These are phyloP conservation scores for Allium sativum DNA, from an alignment of 106 monocot species.

Conservation along the genomic window DNA sequence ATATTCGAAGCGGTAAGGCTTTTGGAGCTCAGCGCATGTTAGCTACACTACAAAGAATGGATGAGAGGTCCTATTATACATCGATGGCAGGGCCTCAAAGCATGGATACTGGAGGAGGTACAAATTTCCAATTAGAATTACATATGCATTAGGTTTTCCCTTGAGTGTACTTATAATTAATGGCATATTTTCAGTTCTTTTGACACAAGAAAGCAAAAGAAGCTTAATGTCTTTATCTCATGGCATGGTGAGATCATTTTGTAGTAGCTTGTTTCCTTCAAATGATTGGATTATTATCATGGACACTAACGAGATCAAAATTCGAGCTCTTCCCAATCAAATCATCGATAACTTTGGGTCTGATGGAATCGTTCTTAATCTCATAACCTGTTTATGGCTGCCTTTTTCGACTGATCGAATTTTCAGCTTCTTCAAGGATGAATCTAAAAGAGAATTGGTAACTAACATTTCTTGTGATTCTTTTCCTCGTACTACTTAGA, in stretches of 20 bases:
- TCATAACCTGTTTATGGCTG: conserved; percentile 71
- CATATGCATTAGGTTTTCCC: background rate
- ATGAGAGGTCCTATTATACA: conserved; percentile 32
- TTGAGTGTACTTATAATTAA: too few relatives aligned
- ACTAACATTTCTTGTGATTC: background rate
- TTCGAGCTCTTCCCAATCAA: conserved; percentile 38
- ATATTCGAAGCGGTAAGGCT: conserved; percentile 42
- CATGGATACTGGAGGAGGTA: conserved; percentile 8
- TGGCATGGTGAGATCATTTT: conserved; percentile 60
- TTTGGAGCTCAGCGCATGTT: conserved; percentile 35
- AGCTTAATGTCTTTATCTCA: conserved; percentile 72
- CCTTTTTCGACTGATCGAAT: conserved; percentile 38
- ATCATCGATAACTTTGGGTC: conserved; percentile 29
- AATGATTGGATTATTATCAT: conserved; percentile 40
- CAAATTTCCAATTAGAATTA: background rate
- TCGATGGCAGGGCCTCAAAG: conserved; percentile 16
- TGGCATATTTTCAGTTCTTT: conserved; percentile 13
- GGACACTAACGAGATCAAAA: conserved; percentile 36
- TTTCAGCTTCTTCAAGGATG: conserved; percentile 53
- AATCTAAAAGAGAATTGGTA: conserved; percentile 39
- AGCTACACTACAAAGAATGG: conserved; percentile 24
- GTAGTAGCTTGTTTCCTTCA: conserved; percentile 35
- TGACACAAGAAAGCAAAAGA: conserved; percentile 35
- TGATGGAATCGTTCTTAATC: conserved; percentile 62
- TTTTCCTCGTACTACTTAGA: background rate